These are phyloP conservation scores for Turnera subulata DNA, from an alignment of 345 rosid genomes.

Conservation along the genomic window DNA sequence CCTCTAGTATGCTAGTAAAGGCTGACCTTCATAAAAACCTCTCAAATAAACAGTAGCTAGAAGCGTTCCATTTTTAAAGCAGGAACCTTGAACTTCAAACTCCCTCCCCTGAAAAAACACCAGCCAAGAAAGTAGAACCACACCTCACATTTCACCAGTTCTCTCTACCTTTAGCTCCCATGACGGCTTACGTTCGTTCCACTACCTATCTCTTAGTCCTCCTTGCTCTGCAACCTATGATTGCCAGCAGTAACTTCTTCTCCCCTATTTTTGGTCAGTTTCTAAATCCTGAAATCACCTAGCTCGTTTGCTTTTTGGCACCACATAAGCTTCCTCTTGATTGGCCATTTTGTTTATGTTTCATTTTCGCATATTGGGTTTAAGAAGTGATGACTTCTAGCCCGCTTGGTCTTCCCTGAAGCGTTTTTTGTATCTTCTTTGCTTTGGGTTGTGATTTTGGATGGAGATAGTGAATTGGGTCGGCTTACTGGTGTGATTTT, in stretches of 20 bases:
- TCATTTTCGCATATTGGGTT: conserved; percentile 1
- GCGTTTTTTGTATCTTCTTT: too few relatives aligned
- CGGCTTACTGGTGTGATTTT: not conserved
- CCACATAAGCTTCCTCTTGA: not conserved
- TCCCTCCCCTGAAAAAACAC: too few relatives aligned
- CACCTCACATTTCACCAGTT: too few relatives aligned
- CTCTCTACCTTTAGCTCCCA: too few relatives aligned
- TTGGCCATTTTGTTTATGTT: not conserved
- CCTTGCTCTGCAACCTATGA: conserved; percentile 17
- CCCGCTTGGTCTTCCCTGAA: not conserved
- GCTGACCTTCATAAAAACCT: too few relatives aligned
- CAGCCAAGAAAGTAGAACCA: too few relatives aligned
- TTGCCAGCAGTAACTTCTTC: conserved; percentile 14
- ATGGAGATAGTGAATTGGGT: too few relatives aligned
- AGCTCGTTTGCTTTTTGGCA: too few relatives aligned
- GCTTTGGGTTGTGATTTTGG: conserved; percentile 1
- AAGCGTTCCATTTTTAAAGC: too few relatives aligned
- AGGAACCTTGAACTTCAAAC: too few relatives aligned
- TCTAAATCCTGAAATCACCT: not conserved
- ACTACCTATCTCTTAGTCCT: conserved; percentile 14
- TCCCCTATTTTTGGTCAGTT: conserved; percentile 28
- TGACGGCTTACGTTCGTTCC: conserved; percentile 18
- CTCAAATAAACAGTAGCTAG: too few relatives aligned
- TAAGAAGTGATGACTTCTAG: not conserved
- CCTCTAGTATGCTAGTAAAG: too few relatives aligned